Conservation (phyloP, 192 early-diverging fungal genomes). For the Coemansia sp. region DNA sequence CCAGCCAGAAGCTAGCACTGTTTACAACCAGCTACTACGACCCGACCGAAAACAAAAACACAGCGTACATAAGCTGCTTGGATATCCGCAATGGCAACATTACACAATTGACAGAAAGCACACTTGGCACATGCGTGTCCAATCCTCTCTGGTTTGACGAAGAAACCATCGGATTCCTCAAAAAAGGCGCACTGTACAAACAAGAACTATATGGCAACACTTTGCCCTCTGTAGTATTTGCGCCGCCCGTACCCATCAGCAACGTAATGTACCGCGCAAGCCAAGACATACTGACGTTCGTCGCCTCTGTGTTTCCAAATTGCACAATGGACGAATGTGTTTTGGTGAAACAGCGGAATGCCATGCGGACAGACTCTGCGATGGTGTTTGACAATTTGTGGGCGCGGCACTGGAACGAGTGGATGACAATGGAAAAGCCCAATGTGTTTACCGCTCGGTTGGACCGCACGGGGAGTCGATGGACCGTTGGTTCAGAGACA, state of each 20-base stretch:
- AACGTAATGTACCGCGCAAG: slow-evolving; percentile 18
- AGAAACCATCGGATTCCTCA: slow-evolving; percentile 21
- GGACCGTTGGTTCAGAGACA: slow-evolving; percentile 27
- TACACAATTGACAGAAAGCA: slow-evolving; percentile 23
- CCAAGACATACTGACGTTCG: slow-evolving; percentile 17
- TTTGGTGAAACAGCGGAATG: neutral
- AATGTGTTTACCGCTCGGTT: slow-evolving; percentile 56
- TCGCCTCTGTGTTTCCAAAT: slow-evolving; percentile 30
- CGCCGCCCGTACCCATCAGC: slow-evolving; percentile 32
- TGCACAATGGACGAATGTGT: slow-evolving; percentile 39
- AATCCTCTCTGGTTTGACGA: slow-evolving; percentile 37
- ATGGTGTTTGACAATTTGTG: slow-evolving; percentile 65
- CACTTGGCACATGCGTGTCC: neutral
- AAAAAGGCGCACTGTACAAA: slow-evolving; percentile 24
- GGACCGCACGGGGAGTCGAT: slow-evolving; percentile 15
- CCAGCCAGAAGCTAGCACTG: slow-evolving; percentile 26
- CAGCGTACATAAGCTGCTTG: slow-evolving; percentile 30
- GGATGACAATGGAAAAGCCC: slow-evolving; percentile 59
- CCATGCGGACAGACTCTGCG: slow-evolving; percentile 53
- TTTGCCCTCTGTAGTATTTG: slow-evolving; percentile 13
- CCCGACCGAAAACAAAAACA: slow-evolving; percentile 25
- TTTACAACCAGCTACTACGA: slow-evolving; percentile 32
- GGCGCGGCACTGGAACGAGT: slow-evolving; percentile 78
- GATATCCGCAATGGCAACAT: slow-evolving; percentile 25
- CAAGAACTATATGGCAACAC: slow-evolving; percentile 16